Evolutionary conservation across 805 yeast genomes (phyloP), one percentile per base, ranked within the genome.

Genomic region (Suhomyces faveliae): DNA sequence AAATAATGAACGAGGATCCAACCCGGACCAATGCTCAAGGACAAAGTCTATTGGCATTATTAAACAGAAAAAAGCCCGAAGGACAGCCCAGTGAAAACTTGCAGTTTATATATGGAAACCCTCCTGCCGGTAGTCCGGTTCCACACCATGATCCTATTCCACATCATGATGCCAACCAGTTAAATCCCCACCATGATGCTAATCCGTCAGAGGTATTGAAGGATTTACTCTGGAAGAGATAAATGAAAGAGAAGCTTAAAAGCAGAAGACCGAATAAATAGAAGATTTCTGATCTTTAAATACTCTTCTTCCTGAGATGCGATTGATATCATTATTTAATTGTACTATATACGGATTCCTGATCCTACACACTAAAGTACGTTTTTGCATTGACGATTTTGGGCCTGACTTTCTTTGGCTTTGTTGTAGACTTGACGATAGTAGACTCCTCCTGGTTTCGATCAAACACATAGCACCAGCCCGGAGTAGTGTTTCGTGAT

Each of bases 41-140:
- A n/a, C 51, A 58, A 42, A 58, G 55, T 20, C 51, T 62, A 23
- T 51, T 62, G 27, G 57, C 59, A 21, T 51, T 62, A 22, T 56
- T 62, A 41, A 62, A 60, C 39, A 54, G 56, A 1, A 46, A 45
- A 6, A 43, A 47, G 22, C 42, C 47, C n/a, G 37, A 13, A n/a
- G 25, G 13, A 20, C 40, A 43, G 15, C 19, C 35, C 10, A 38
- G 56, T 50, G 38, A 30, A n/a, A 43, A 49, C 48, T 46, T 51
- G 49, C 48, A 58, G 45, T 49, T 53, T 45, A 47, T 54, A 46
- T 39, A 54, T 33, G 50, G 51, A 10, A 38, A 45, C 17, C 38
- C 50, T 4, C 9, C 39, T 11, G 20, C 21, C 6, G 38, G 38
- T 11, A 6, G 43, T 19, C 22, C 44, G 8, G 35, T 17, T 13